These are phyloP conservation scores for Lecanoromycetidae sp. DNA, from an alignment of 2,329 filamentous ascomycete species.

Conservation along the genomic window DNA sequence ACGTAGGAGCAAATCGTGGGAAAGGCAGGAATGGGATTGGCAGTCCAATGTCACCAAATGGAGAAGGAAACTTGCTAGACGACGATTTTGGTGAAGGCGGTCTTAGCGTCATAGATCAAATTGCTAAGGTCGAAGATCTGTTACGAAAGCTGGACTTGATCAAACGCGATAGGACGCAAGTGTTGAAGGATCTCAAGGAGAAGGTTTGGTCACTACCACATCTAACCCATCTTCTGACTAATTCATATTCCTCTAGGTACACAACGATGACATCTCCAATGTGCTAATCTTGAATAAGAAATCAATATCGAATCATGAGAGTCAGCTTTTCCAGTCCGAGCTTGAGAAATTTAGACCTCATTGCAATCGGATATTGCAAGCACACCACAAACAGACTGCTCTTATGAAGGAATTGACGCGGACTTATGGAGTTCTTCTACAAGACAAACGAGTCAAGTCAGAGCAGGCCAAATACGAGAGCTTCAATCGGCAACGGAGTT, in stretches of 20 bases:
- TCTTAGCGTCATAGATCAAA: conserved; percentile 76
- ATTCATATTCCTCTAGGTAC: conserved; percentile 47
- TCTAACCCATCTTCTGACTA: background rate
- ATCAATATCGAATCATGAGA: conserved; percentile 81
- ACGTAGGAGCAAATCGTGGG: conserved; percentile 48
- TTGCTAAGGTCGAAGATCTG: conserved; percentile 75
- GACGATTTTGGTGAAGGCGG: conserved; percentile 76
- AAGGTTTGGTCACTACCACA: conserved; percentile 62
- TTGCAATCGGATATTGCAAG: conserved; percentile 80
- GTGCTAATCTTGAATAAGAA: conserved; percentile 98
- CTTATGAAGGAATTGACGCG: conserved; percentile 89
- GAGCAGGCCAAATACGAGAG: conserved; percentile 93
- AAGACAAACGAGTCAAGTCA: conserved; percentile 84
- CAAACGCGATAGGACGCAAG: conserved; percentile 81
- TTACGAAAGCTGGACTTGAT: conserved; percentile 83
- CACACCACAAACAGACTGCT: conserved; percentile 87
- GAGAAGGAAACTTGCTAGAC: conserved; percentile 73
- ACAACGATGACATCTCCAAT: conserved; percentile 94
- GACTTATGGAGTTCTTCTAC: conserved; percentile 73
- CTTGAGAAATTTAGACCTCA: conserved; percentile 95
- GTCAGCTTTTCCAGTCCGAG: conserved; percentile 84
- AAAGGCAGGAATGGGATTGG: conserved; percentile 50
- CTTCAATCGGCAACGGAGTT: conserved; percentile 68
- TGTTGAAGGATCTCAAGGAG: conserved; percentile 92
- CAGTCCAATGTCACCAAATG: conserved; percentile 44